These are phyloP conservation scores for Mollisiaceae sp. DNA, from an alignment of 2,329 filamentous ascomycete genomes.

Conservation along the genomic window DNA sequence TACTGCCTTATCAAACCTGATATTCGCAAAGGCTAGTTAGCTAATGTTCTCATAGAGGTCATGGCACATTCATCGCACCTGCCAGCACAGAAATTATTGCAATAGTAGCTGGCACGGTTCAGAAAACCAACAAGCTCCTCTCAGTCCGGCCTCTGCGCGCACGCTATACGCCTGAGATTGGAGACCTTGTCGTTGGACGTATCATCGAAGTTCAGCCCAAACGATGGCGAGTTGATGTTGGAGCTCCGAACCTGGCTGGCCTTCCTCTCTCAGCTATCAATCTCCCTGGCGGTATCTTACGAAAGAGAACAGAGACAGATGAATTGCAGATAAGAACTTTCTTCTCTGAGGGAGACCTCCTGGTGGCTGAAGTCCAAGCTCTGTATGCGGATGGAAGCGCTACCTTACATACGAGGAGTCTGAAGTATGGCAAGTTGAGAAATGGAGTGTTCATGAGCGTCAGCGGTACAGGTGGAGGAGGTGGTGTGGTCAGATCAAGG, in stretches of 20 bases:
- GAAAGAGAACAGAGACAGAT: constrained; percentile 91
- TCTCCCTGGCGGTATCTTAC: constrained; percentile 88
- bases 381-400: constrained; percentile 86
- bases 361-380: constrained; percentile 94
- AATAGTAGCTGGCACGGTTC: constrained; percentile 87
- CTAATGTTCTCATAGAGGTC: constrained; percentile 64
- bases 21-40: background rate
- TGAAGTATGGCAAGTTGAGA: constrained; percentile 94
- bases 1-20: constrained; percentile 26
- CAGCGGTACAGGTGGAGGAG: constrained; percentile 76
- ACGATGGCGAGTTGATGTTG: constrained; percentile 94
- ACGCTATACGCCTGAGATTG: constrained; percentile 94
- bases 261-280: constrained; percentile 92
- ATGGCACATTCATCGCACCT: constrained; percentile 81
- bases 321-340: constrained; percentile 98
- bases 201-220: constrained; percentile 94
- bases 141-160: constrained; percentile 89
- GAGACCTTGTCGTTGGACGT: constrained; percentile 90
- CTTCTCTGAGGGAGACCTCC: constrained; percentile 91
- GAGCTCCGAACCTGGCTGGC: constrained; percentile 82
- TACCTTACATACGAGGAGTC: constrained; percentile 83
- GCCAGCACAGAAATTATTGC: constrained; percentile 75
- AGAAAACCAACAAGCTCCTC: constrained; percentile 95
- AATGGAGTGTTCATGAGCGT: constrained; percentile 91
- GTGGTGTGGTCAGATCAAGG: constrained; percentile 81